These are phyloP conservation scores for Naganishia liquefaciens DNA, from an alignment of 1,284 basidiomycete genomes.

Conservation along the genomic window DNA sequence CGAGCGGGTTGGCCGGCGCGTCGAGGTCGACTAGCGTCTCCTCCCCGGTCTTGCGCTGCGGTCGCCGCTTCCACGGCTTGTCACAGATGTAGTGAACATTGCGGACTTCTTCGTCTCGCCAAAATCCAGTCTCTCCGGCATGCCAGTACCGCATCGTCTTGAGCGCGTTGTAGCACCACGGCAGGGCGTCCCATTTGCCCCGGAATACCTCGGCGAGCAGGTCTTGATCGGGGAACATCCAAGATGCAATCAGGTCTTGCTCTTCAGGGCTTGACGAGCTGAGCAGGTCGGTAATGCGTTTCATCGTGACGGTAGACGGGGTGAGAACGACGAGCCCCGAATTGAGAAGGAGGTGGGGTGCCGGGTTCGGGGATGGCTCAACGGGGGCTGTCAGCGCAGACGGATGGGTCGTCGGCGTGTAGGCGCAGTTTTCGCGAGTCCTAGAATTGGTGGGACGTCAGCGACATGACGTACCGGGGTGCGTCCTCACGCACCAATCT, in stretches of 20 bases:
- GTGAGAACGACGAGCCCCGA: slow-evolving; percentile 82
- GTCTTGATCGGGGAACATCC: slow-evolving; percentile 90
- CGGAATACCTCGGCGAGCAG: slow-evolving; percentile 77
- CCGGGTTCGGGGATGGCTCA: slow-evolving; percentile 61
- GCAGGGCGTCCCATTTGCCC: slow-evolving; percentile 57
- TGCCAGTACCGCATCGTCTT: slow-evolving; percentile 55
- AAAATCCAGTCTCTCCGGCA: slow-evolving; percentile 42
- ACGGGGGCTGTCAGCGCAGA: slow-evolving; percentile 35
- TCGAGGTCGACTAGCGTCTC: neutral
- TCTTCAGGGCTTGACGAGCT: slow-evolving; percentile 56
- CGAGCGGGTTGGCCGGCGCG: slow-evolving; percentile 30
- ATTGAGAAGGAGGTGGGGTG: slow-evolving; percentile 80
- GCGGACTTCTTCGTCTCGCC: slow-evolving; percentile 52
- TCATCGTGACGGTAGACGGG: slow-evolving; percentile 61
- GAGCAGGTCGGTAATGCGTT: slow-evolving; percentile 55
- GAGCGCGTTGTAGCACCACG: slow-evolving; percentile 57
- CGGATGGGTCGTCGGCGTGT: slow-evolving; percentile 61
- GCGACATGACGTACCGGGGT: too few relatives aligned
- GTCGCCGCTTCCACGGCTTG: slow-evolving; percentile 48
- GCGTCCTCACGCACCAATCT: slow-evolving; percentile 70
- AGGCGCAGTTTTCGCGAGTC: slow-evolving; percentile 85
- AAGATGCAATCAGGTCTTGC: slow-evolving; percentile 65
- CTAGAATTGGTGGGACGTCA: slow-evolving; percentile 54
- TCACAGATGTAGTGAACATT: slow-evolving; percentile 54
- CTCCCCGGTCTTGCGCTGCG: slow-evolving; percentile 19